Percentiles rank a stretch among this genome's conserved stretches.
These are phyloP conservation scores for Cinchona pubescens DNA, from an alignment of 257 asterid species.

Conservation along the genomic window DNA sequence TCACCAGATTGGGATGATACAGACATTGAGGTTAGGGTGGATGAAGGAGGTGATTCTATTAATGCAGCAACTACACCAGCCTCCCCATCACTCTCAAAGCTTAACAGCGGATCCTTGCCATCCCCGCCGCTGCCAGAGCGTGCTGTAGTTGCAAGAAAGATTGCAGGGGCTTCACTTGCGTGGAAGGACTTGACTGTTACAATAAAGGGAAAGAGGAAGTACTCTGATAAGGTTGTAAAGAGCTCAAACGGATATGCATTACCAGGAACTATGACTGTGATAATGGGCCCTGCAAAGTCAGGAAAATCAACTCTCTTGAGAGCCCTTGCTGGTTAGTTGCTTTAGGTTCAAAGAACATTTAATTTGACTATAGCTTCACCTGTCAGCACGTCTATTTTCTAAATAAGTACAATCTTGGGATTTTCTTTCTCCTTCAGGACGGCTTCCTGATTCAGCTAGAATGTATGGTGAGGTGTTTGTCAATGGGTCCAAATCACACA, in stretches of 20 bases:
- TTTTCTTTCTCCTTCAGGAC: constrained; percentile 53
- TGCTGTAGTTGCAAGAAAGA: constrained; percentile 54
- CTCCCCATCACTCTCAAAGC: constrained; percentile 88
- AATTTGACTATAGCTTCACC: background rate
- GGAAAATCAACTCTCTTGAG: constrained; percentile 97
- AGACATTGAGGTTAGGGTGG: constrained; percentile 73
- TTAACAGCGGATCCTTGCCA: constrained; percentile 77
- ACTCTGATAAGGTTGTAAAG: constrained; percentile 87
- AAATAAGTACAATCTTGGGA: background rate
- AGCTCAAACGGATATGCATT: constrained; percentile 89
- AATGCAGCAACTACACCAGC: constrained; percentile 69
- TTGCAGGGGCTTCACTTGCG: constrained; percentile 81
- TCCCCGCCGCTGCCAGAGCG: constrained; percentile 86
- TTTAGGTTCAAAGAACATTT: constrained; percentile 11
- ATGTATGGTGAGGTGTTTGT: constrained; percentile 83
- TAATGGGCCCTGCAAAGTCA: constrained; percentile 98
- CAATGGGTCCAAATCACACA: constrained; percentile 63
- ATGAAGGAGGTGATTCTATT: constrained; percentile 81
- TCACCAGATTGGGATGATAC: constrained; percentile 98
- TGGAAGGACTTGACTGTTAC: constrained; percentile 96
- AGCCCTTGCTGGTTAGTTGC: constrained; percentile 79
- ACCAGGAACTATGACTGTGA: constrained; percentile 98
- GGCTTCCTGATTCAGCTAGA: constrained; percentile 78
- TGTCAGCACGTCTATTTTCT: background rate
- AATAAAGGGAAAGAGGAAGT: constrained; percentile 85